Evolutionary conservation across 179 eudicot species (phyloP), one percentile per base, ranked within the genome.

Genomic region (Amaranthus tricolor): DNA sequence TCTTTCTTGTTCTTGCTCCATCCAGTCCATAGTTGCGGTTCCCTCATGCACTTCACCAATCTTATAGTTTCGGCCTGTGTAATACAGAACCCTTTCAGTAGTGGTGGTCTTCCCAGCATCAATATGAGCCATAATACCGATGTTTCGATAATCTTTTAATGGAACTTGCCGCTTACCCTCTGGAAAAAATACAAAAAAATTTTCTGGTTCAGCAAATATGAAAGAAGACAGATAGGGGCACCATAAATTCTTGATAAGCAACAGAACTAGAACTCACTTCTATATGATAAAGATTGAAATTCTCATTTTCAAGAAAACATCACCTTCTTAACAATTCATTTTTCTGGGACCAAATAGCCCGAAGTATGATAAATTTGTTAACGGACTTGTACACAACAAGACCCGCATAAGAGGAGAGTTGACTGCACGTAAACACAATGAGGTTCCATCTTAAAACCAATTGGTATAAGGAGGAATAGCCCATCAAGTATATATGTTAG

Each of bases 21-120:
- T 95, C 99, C 99, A 95, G 81, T 95, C 99, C 99, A 95, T 95
- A 55, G 99, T 95, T 58, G 99, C 99, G 44, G 99, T 95, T 77
- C 99, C 99, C 72, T 91, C 98, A 15, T 95, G 99, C 31, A 95
- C 99, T 74, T 95, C 99, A 53, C 99, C 99, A 50, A 95, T 95
- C 80, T 95, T 95, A 78, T 95, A 95, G 86, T 89, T 95, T 79
- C 91, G 88, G 75, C 99, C 99, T 6, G 99, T 95, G 82, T 95
- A 95, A 80, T 71, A 95, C 19, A 95, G 85, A 58, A 95, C 72
- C 57, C 99, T 82, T 85, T 95, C 98, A 17, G 99, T 95, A 15
- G 99, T 95, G 9, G 99, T 95, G 16, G 99, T 95, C 86, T 95
- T 95, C 62, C 98, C 99, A 43, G 99, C 99, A 82, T 95, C 98